Percentiles rank a stretch among this genome's conserved stretches.
Conservation (phyloP, 2,329 filamentous ascomycete species). For the Neofusicoccum parvum region DNA sequence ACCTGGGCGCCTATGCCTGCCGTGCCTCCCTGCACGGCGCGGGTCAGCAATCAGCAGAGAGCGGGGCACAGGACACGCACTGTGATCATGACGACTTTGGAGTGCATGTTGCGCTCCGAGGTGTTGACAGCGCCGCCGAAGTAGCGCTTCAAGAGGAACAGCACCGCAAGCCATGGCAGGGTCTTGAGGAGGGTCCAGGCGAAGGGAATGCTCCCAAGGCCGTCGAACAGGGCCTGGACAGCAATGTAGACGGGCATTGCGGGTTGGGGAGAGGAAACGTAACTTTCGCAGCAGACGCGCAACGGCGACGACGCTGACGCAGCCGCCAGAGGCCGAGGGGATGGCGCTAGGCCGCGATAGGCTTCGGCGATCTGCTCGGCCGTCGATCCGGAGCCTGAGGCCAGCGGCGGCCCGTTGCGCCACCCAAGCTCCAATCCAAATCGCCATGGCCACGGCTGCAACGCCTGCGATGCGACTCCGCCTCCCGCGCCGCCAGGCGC, state of each 20-base stretch:
- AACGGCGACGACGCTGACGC: slow-evolving; percentile 1
- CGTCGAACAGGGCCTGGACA: slow-evolving; percentile 56
- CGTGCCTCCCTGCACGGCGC: slow-evolving; percentile 69
- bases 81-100: slow-evolving; percentile 90
- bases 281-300: slow-evolving; percentile 6
- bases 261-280: slow-evolving; percentile 14
- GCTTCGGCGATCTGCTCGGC: not conserved
- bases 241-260: slow-evolving; percentile 66
- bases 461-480: not conserved
- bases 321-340: slow-evolving; percentile 14
- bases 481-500: not conserved
- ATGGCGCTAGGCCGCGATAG: not conserved
- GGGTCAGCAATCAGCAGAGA: slow-evolving; percentile 26
- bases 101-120: slow-evolving; percentile 84
- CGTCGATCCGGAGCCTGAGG: not conserved
- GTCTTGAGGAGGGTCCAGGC: slow-evolving; percentile 56
- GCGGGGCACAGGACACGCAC: slow-evolving; percentile 48
- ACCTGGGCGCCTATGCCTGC: slow-evolving; percentile 85
- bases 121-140: slow-evolving; percentile 73
- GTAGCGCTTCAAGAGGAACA: slow-evolving; percentile 71
- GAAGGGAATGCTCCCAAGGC: slow-evolving; percentile 57
- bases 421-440: too few species aligned
- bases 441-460: too few species aligned
- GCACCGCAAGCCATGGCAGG: slow-evolving; percentile 53
- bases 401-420: not conserved